Evolutionary conservation across 345 rosid species (phyloP), one percentile per base, ranked within the genome.

Genomic region (Eucalyptus curtisii): DNA sequence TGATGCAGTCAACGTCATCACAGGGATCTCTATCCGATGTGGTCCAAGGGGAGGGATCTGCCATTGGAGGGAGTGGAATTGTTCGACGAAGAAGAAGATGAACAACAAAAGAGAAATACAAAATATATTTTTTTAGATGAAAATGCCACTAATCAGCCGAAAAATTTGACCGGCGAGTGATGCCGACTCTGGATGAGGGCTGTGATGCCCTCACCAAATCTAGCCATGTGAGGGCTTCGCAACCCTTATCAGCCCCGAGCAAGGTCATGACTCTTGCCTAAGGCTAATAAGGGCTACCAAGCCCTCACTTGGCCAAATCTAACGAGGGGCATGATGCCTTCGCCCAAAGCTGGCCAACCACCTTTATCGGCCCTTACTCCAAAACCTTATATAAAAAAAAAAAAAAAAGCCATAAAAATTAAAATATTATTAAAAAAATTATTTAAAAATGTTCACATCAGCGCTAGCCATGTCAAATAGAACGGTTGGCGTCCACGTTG

Each of bases 401-500:
- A 49, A 13, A 2, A 49, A 49, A 49, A 13, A 49, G 1, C 1
- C 19, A 49, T 49, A 15, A 50, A 49, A 49, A 49, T 49, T 49
- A 49, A 49, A 48, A 49, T 0, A 49, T 49, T 13, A 49, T 49
- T 13, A 49, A 49, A 49, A 49, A 49, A 2, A 50, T 16, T 50
- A 16, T 50, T 49, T 15, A 2, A 50, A 49, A 50, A 50, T 50
- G 1, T 50, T 3, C 8, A 16, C 1, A 16, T 16, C 0, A 16
- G 1, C 1, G 8, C 20, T 16, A 50, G 0, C 3, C 1, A 50
- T 50, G 8, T 50, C 20, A 50, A 1, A 50, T 0, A 49, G 4
- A 50, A 50, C 0, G 0, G 20, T 1, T 16, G 1, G 0, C 2
- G 0, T 49, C 3, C 20, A 50, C 20, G 0, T 50, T 0, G 0